Percentiles rank a stretch among this genome's conserved stretches.
phyloP scores from a whole-genome alignment of 1,284 basidiomycete genomes.

The Apiotrichum akiyoshidainum region DNA sequence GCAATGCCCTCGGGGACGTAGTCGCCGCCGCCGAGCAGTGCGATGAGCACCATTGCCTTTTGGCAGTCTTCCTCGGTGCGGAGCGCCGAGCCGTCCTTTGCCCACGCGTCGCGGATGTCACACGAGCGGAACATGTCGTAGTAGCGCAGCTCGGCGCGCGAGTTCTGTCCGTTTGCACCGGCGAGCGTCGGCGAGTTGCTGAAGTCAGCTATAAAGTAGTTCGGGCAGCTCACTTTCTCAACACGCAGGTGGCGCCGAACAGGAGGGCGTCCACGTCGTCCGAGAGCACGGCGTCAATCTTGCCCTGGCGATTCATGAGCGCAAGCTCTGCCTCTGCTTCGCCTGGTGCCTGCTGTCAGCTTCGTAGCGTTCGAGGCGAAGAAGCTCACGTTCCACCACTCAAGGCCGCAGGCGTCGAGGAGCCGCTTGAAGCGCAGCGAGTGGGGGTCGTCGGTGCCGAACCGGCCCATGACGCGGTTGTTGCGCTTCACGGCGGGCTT shows the following conservation, averaged over 20 bases:
- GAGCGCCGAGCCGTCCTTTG: conserved; percentile 25
- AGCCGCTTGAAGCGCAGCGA: conserved; percentile 70
- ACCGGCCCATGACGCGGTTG: conserved; percentile 54
- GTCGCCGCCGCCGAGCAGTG: conserved; percentile 83
- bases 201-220: conserved; percentile 7
- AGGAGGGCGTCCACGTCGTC: conserved; percentile 92
- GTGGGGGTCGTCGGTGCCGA: conserved; percentile 60
- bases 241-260: conserved; percentile 77
- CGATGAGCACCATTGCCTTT: conserved; percentile 78
- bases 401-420: conserved; percentile 82
- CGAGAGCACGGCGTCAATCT: conserved; percentile 84
- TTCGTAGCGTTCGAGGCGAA: too few relatives aligned
- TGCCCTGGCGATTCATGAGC: conserved; percentile 70
- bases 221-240: conserved; percentile 70
- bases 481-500: conserved; percentile 76
- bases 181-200: conserved; percentile 71
- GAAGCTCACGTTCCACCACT: conserved; percentile 71
- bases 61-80: conserved; percentile 55
- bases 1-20: conserved; percentile 62
- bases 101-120: conserved; percentile 51
- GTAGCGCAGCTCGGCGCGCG: conserved; percentile 60
- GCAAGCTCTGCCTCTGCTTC: conserved; percentile 97
- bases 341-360: conserved; percentile 67
- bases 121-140: conserved; percentile 63
- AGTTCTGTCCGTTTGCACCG: conserved; percentile 45